Evolutionary conservation across 2,329 filamentous ascomycete genomes (phyloP).

Genomic region (Ophiocordyceps sinensis): DNA sequence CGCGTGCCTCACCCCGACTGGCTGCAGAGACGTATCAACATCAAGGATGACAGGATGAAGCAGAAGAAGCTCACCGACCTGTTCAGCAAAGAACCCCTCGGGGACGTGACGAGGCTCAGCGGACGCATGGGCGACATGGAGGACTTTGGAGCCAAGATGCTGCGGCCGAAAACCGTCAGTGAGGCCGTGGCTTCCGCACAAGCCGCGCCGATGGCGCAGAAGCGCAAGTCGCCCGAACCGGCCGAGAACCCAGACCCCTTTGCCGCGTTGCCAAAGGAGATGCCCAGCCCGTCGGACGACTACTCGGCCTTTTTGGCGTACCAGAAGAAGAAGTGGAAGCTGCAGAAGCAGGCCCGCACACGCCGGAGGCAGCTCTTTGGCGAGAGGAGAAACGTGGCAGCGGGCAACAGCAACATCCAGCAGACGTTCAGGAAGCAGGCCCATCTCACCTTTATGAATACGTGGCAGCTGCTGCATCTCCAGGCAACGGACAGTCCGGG

Average conservation of each 20-base stretch:
- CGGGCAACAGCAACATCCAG: constrained; percentile 45
- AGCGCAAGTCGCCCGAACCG: constrained; percentile 60
- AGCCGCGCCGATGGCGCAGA: constrained; percentile 35
- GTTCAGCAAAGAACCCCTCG: constrained; percentile 57
- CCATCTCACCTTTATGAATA: constrained; percentile 76
- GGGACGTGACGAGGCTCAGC: constrained; percentile 55
- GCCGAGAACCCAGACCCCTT: constrained; percentile 61
- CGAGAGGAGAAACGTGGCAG: constrained; percentile 46
- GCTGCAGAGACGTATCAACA: constrained; percentile 84
- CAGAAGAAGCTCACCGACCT: constrained; percentile 97
- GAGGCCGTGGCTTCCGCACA: constrained; percentile 42
- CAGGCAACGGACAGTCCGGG: constrained; percentile 71
- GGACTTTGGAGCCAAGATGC: constrained; percentile 58
- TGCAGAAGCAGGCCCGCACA: constrained; percentile 80
- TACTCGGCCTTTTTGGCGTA: constrained; percentile 82
- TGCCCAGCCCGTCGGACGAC: constrained; percentile 75
- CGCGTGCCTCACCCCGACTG: constrained; percentile 91
- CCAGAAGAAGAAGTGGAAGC: constrained; percentile 98
- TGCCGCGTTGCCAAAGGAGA: constrained; percentile 63
- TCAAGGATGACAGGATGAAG: constrained; percentile 94
- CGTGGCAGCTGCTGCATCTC: constrained; percentile 89
- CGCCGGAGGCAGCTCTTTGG: constrained; percentile 86
- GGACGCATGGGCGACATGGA: constrained; percentile 56
- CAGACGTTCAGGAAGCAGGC: constrained; percentile 81
- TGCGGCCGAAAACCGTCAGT: constrained; percentile 48